Percentiles rank a stretch among this genome's conserved stretches.
phyloP scores from a whole-genome alignment of 306 rosid genomes.

The Quercus gilva region DNA sequence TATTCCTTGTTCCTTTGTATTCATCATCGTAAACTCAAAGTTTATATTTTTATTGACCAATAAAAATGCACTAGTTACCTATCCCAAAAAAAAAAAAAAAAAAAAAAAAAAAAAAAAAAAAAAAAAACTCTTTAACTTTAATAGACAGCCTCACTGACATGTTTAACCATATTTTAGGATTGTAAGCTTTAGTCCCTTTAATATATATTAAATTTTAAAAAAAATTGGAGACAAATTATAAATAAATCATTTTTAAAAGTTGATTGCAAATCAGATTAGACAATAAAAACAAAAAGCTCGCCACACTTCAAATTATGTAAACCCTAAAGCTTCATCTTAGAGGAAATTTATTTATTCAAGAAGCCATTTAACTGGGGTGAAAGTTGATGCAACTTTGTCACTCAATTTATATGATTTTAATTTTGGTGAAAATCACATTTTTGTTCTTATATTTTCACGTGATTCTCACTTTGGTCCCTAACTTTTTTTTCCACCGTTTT shows the following conservation, averaged over 20 bases:
- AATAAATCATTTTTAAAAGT: neutral
- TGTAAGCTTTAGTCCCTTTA: neutral
- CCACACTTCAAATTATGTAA: neutral
- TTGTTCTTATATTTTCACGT: too few relatives aligned
- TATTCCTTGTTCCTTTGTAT: too few relatives aligned
- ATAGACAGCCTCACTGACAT: too few relatives aligned
- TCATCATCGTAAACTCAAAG: too few relatives aligned
- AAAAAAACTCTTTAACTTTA: neutral
- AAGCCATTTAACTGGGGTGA: neutral
- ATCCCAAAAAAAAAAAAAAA: too few relatives aligned
- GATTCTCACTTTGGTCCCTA: too few relatives aligned
- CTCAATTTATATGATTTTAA: slow-evolving; percentile 8
- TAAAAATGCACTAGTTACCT: too few relatives aligned
- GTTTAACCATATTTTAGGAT: neutral
- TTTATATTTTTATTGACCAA: too few relatives aligned
- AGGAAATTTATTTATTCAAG: neutral
- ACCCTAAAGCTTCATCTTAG: neutral
- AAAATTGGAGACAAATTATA: neutral
- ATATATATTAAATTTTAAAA: neutral
- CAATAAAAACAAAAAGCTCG: neutral
- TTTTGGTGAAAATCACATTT: too few relatives aligned
- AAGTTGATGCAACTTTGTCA: slow-evolving; percentile 2
- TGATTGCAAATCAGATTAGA: neutral
- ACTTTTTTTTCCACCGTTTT: too few relatives aligned
- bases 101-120: too few relatives aligned